A percentile compares a stretch with the other conserved stretches of the same genome.
Evolutionary conservation across 495 filamentous ascomycete species (phyloP).

Genomic region (Xylaria bambusicola): DNA sequence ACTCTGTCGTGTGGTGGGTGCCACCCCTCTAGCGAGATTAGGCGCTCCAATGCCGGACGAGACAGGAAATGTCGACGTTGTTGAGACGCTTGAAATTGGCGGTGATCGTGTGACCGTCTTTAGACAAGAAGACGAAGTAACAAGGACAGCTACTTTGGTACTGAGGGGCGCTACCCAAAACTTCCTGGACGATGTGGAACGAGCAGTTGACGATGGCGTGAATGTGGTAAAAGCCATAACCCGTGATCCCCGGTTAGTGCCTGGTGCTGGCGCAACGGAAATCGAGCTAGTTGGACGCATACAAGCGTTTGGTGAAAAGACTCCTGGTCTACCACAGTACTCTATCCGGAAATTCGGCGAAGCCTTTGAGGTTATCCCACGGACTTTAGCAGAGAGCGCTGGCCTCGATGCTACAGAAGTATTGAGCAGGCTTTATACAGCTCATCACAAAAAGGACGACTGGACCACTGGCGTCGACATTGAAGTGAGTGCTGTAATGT

Average conservation of each 20-base stretch:
- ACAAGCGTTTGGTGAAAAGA: conserved; percentile 83
- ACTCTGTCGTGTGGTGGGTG: conserved; percentile 93
- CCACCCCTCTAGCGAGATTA: conserved; percentile 89
- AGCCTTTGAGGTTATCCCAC: conserved; percentile 94
- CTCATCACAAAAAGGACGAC: conserved; percentile 82
- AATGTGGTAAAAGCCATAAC: conserved; percentile 99
- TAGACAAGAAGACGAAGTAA: conserved; percentile 90
- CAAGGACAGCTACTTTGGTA: conserved; percentile 91
- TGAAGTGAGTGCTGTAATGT: conserved; percentile 54
- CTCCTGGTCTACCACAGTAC: conserved; percentile 88
- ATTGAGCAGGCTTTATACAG: conserved; percentile 85
- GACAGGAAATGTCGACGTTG: conserved; percentile 93
- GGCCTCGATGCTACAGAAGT: conserved; percentile 96
- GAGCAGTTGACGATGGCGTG: conserved; percentile 97
- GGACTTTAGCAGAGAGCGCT: conserved; percentile 89
- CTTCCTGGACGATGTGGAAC: conserved; percentile 94
- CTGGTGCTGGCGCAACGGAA: conserved; percentile 94
- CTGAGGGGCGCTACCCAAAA: conserved; percentile 96
- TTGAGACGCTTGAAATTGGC: conserved; percentile 97
- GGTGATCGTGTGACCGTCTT: conserved; percentile 99
- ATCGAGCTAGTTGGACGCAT: conserved; percentile 93
- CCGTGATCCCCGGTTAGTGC: conserved; percentile 84
- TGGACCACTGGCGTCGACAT: conserved; percentile 94
- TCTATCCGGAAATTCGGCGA: conserved; percentile 97
- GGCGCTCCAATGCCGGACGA: conserved; percentile 99